Evolutionary conservation across 2,329 filamentous ascomycete species (phyloP).

Genomic region (Cryphonectria naterciae): DNA sequence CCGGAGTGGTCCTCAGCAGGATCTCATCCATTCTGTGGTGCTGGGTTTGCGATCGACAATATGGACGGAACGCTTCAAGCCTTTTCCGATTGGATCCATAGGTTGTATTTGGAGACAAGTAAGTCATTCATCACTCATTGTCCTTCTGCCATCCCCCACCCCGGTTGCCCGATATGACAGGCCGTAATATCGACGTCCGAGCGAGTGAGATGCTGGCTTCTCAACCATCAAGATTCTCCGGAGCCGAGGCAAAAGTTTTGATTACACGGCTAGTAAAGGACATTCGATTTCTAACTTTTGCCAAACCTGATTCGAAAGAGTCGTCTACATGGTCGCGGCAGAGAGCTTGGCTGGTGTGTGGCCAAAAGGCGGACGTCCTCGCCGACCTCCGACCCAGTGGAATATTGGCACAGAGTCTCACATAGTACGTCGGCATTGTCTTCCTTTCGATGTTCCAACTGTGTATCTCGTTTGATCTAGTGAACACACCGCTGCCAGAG

Average conservation of each 20-base stretch:
- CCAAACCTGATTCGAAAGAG: neutral
- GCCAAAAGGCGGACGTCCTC: neutral
- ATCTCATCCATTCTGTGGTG: neutral
- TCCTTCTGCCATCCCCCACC: too few relatives aligned
- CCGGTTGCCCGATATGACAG: neutral
- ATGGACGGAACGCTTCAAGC: neutral
- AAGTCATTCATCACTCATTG: neutral
- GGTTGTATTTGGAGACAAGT: conserved; percentile 24
- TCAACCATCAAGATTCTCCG: neutral
- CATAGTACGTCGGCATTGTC: neutral
- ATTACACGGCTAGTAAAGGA: neutral
- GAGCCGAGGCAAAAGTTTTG: neutral
- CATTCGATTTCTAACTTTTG: neutral
- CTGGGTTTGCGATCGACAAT: neutral
- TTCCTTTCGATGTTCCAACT: too few relatives aligned
- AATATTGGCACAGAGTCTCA: too few relatives aligned
- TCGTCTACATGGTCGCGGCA: conserved; percentile 1
- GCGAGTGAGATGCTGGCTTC: neutral
- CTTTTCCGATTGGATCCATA: conserved; percentile 21
- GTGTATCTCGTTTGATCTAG: too few relatives aligned
- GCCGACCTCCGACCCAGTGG: too few relatives aligned
- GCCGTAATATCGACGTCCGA: neutral
- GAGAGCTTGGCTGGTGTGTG: neutral
- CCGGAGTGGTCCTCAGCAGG: neutral
- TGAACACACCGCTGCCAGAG: neutral